Evolutionary conservation across 495 filamentous ascomycete genomes (phyloP).

Genomic region (Hyaloscypha bicolor): DNA sequence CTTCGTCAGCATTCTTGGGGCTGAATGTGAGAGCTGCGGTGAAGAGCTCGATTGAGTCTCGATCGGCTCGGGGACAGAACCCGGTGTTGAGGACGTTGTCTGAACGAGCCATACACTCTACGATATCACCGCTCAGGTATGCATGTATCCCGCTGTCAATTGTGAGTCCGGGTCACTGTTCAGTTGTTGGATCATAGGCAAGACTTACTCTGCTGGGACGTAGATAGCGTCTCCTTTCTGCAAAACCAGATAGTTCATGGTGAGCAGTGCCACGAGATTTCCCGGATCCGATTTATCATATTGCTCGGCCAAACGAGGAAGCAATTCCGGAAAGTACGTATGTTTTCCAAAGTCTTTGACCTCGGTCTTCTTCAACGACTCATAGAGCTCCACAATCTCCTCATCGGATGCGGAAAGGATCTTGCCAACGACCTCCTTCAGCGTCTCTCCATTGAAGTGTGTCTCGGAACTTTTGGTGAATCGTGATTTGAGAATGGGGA

Average conservation of each 20-base stretch:
- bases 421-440: conserved; percentile 60
- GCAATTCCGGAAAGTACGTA: conserved; percentile 61
- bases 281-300: conserved; percentile 63
- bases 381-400: conserved; percentile 51
- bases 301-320: conserved; percentile 66
- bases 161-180: not conserved
- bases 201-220: conserved; percentile 65
- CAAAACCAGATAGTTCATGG: conserved; percentile 75
- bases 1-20: conserved; percentile 57
- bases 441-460: conserved; percentile 58
- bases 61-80: conserved; percentile 67
- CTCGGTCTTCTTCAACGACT: conserved; percentile 50
- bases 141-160: conserved; percentile 65
- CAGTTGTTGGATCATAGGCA: not conserved
- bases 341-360: conserved; percentile 53
- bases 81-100: conserved; percentile 79
- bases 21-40: conserved; percentile 60
- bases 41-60: conserved; percentile 66
- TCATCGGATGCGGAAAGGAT: conserved; percentile 58
- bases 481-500: conserved; percentile 44
- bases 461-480: conserved; percentile 51
- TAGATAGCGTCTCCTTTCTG: conserved; percentile 67
- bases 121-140: conserved; percentile 76
- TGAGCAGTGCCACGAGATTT: conserved; percentile 64
- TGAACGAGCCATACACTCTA: conserved; percentile 84